These are phyloP conservation scores for Mallotus nudiflorus DNA, from an alignment of 345 rosid genomes.

Conservation along the genomic window DNA sequence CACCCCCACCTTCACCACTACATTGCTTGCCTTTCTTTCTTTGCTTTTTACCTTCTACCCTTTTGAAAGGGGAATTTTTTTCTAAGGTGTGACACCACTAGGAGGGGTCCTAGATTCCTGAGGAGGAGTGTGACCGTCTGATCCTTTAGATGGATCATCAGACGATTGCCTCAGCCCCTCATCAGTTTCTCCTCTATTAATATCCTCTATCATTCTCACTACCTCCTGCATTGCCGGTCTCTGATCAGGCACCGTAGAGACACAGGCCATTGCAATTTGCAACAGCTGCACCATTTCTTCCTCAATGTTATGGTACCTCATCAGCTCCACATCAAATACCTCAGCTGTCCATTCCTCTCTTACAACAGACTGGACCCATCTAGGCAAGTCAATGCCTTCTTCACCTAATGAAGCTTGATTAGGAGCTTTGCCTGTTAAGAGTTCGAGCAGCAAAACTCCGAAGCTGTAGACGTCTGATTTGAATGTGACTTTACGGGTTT, in stretches of 20 bases:
- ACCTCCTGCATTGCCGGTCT: slow-evolving; percentile 84
- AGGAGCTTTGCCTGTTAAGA: slow-evolving; percentile 90
- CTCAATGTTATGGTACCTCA: slow-evolving; percentile 87
- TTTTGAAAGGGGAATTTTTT: no score
- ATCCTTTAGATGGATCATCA: slow-evolving; percentile 93
- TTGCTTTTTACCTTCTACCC: background rate
- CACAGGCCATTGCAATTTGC: slow-evolving; percentile 94
- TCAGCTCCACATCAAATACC: slow-evolving; percentile 89
- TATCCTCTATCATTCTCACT: slow-evolving; percentile 86
- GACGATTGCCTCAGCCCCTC: slow-evolving; percentile 89
- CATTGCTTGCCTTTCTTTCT: background rate
- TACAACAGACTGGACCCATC: slow-evolving; percentile 98
- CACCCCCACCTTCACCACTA: background rate
- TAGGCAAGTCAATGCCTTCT: slow-evolving; percentile 90
- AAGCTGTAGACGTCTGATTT: slow-evolving; percentile 96
- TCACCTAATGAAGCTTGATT: slow-evolving; percentile 94
- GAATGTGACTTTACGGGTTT: slow-evolving; percentile 71
- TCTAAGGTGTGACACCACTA: slow-evolving; percentile 48
- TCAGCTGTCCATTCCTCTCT: slow-evolving; percentile 99
- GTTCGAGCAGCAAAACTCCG: slow-evolving; percentile 80
- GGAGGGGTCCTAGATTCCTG: slow-evolving; percentile 72
- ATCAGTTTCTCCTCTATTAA: slow-evolving; percentile 72
- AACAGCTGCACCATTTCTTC: slow-evolving; percentile 98
- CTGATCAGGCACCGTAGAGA: slow-evolving; percentile 85
- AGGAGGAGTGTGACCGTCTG: slow-evolving; percentile 87